Evolutionary conservation across 306 rosid genomes (phyloP), one percentile per base, ranked within the genome.

Genomic region (Cotoneaster glaucophyllus): DNA sequence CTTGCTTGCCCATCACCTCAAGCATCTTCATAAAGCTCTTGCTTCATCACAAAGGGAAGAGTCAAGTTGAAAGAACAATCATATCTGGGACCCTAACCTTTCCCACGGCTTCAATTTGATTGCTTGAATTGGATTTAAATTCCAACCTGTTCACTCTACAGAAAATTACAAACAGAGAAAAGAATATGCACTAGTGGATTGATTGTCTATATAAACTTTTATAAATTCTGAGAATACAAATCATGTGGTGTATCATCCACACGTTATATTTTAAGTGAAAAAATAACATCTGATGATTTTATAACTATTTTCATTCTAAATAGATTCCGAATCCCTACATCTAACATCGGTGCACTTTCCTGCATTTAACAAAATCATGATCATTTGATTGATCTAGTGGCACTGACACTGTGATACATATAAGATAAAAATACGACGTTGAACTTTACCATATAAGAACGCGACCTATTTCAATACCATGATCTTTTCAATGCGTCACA

Each of bases 1-100:
- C 22, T 71, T 71, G 75, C 75, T 71, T 71, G 34, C 32, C 13
- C 50, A 13, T 71, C 34, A 71, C 32, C 65, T 8, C 52, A 71
- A 71, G 75, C 75, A 71, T 56, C 66, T n/a, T 71, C 64, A 6
- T 1, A 31, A 31, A 52, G 48, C 9, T 5, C 31, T 22, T 54
- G 50, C 50, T 53, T 53, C 75, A 19, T 71, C 8, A 54, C 64
- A 29, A 50, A 5, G 28, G 54, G 6, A 48, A 18, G 43, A 48
- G 61, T 45, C 65, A 25, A 59, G 32, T 59, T 59, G 62, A n/a
- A 9, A n/a, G 8, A n/a, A 10, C 62, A n/a, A 57, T 57, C 24
- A 57, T n/a, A 11, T 10, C 28, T 57, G 11, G 14, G 62, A 19
- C 26, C 28, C 26, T 61, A 61, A 25, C 39, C 11, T 8, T 63